Conservation (phyloP, 2,329 filamentous ascomycete genomes). For the Dactylonectria estremocensis region DNA sequence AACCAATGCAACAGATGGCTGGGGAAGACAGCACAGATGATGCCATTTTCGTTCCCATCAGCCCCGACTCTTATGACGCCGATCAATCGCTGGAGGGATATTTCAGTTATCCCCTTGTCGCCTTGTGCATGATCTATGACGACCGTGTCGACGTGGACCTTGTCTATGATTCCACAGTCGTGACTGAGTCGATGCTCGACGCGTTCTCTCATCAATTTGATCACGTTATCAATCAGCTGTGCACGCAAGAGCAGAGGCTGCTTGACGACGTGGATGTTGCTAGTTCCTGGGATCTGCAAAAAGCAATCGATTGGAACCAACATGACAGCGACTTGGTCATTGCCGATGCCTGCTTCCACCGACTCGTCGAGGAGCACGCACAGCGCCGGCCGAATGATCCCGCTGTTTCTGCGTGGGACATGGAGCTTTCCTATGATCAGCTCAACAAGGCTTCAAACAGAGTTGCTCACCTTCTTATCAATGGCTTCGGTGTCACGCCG, state of each 20-base stretch:
- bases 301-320: conserved; percentile 8
- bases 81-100: conserved; percentile 10
- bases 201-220: conserved; percentile 3
- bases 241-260: neutral
- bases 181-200: neutral
- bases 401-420: conserved; percentile 41
- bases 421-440: conserved; percentile 32
- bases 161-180: conserved; percentile 29
- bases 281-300: conserved; percentile 7
- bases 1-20: conserved; percentile 9
- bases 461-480: conserved; percentile 27
- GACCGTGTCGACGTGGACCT: neutral
- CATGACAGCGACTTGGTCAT: neutral
- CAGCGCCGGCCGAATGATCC: neutral
- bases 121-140: neutral
- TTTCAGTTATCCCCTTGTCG: conserved; percentile 15
- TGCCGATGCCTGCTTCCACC: conserved; percentile 4
- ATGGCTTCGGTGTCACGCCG: conserved; percentile 20
- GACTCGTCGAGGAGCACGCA: conserved; percentile 27
- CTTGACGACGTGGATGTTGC: conserved; percentile 2
- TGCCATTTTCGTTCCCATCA: neutral
- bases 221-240: neutral
- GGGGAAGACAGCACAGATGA: neutral
- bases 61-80: conserved; percentile 22
- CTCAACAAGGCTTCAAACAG: conserved; percentile 15